phyloP scores from a whole-genome alignment of 768 basidiomycete species.

The Tephrocybe sp. region DNA sequence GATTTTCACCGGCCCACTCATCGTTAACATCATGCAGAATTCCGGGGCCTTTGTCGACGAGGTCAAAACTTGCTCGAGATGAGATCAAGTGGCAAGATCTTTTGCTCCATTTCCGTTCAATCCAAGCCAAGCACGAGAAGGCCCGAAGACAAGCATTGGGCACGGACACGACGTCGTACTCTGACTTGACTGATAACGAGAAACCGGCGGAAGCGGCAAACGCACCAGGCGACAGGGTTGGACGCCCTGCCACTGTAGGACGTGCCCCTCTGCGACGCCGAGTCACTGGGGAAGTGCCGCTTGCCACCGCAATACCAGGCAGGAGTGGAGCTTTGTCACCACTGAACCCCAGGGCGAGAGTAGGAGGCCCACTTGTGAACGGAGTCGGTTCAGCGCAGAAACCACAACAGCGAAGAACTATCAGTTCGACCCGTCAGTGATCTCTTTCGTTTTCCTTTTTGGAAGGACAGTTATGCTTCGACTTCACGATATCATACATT shows the following conservation, averaged over 20 bases:
- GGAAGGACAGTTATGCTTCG: not conserved
- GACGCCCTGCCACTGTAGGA: constrained; percentile 23
- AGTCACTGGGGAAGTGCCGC: constrained; percentile 53
- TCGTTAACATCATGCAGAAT: constrained; percentile 20
- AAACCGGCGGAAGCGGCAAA: constrained; percentile 32
- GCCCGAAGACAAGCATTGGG: constrained; percentile 77
- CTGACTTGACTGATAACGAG: constrained; percentile 47
- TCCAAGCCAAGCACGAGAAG: constrained; percentile 92
- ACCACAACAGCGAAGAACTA: constrained; percentile 40
- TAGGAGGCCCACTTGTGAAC: constrained; percentile 41
- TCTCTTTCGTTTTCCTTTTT: too few species aligned
- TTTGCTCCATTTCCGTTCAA: constrained; percentile 84
- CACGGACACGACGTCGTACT: constrained; percentile 54
- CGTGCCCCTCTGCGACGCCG: constrained; percentile 59
- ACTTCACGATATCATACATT: constrained; percentile 9
- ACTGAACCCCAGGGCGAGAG: constrained; percentile 68
- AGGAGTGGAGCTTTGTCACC: constrained; percentile 61
- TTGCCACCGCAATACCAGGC: constrained; percentile 26
- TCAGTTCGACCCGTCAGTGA: constrained; percentile 38
- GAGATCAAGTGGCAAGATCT: constrained; percentile 99
- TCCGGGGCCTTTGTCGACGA: constrained; percentile 43
- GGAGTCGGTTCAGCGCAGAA: constrained; percentile 11
- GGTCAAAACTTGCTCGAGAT: constrained; percentile 79
- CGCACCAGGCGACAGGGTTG: constrained; percentile 23
- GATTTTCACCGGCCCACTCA: not conserved